phyloP scores from a whole-genome alignment of 1,139 yeast species.

The Geotrichum candidum region DNA sequence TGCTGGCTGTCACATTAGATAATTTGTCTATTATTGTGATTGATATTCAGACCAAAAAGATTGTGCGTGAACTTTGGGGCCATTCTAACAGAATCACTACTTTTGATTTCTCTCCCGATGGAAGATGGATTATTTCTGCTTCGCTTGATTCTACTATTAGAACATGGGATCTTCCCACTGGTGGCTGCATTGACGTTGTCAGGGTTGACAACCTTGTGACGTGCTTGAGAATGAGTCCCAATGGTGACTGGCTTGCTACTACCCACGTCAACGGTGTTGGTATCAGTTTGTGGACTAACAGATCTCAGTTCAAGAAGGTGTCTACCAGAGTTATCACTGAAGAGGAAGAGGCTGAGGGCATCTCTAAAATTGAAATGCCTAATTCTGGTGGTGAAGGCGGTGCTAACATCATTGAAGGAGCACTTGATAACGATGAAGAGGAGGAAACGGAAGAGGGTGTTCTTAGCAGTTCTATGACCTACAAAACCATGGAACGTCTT shows the following conservation, averaged over 20 bases:
- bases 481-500: constrained; percentile 62
- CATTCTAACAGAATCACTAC: constrained; percentile 86
- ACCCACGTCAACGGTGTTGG: constrained; percentile 90
- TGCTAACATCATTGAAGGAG: constrained; percentile 70
- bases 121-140: constrained; percentile 88
- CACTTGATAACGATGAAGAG: constrained; percentile 41
- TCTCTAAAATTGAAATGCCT: constrained; percentile 57
- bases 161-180: constrained; percentile 97
- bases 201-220: constrained; percentile 74
- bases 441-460: constrained; percentile 23
- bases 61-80: constrained; percentile 85
- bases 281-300: constrained; percentile 85
- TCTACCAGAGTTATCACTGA: constrained; percentile 75
- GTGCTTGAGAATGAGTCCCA: constrained; percentile 70
- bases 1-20: constrained; percentile 80
- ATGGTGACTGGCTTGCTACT: constrained; percentile 89
- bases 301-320: constrained; percentile 68
- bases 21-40: constrained; percentile 78
- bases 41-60: constrained; percentile 72
- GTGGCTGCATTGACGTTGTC: constrained; percentile 93
- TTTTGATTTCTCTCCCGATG: constrained; percentile 89
- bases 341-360: constrained; percentile 35
- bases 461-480: constrained; percentile 32
- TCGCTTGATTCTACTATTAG: constrained; percentile 82
- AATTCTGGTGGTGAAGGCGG: constrained; percentile 84